Evolutionary conservation across 352 stramenopile species (phyloP), one percentile per base, ranked within the genome.

Genomic region (Globisporangium yorkense): DNA sequence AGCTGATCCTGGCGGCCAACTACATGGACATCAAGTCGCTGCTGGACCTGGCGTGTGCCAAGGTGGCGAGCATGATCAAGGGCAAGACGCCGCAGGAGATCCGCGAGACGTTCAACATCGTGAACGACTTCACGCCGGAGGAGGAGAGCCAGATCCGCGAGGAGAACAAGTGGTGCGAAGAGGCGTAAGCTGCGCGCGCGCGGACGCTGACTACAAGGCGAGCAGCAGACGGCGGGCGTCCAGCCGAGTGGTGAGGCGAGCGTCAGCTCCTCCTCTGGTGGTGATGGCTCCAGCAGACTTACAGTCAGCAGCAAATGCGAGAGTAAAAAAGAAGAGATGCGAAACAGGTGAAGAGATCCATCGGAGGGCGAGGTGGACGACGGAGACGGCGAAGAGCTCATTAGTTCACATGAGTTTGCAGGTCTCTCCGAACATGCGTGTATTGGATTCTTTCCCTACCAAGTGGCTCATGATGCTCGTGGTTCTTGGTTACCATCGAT

Each of bases 131-230:
- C 68, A 99, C 96, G 52, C 97, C 97, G 0, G 97, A 99, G 70
- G 97, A 99, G 67, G 97, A 99, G 79, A 96, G 92, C 29, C 94
- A 99, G 78, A 98, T 99, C 45, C 90, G 97, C 35, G 97, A 99
- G 75, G 97, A 99, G 75, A 99, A 99, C 89, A 99, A 99, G 79
- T 99, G 97, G 97, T 99, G 96, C 67, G 97, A 99, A 82, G 97
- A 99, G 68, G 91, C 95, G 51, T 98, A 97, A 84, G 27, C 20
- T 15, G 29, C 48, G 24, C 6, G 15, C 48, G 3, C 21, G 15
- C 21, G 12, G 48, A 7, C 16, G 48, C 2, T 27, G 5, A 4
- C 9, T n/a, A 2, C 3, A 16, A 27, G n/a, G 24, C 1, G 21
- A 29, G 15, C 6, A 43, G 29, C 15, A 18, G 15, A 21, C 1